Evolutionary conservation across 345 rosid species (phyloP).

Genomic region (Populus tremula): DNA sequence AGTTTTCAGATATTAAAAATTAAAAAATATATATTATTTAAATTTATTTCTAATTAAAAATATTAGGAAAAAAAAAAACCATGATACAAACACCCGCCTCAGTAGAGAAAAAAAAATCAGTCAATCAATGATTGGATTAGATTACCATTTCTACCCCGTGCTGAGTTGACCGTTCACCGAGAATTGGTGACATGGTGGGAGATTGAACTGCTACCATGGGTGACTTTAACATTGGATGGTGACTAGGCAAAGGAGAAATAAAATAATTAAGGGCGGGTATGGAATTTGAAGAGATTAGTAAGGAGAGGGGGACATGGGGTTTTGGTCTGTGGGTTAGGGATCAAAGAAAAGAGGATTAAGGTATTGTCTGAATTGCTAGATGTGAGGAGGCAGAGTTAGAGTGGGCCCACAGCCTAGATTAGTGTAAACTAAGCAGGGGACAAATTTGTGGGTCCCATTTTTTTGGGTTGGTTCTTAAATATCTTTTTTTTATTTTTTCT

Average conservation of each 20-base stretch:
- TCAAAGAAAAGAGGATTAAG: slow-evolving; percentile 24
- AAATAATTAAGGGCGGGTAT: background rate
- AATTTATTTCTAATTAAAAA: too few species aligned
- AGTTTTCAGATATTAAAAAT: too few species aligned
- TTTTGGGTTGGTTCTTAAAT: background rate
- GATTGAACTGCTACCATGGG: background rate
- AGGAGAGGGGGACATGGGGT: background rate
- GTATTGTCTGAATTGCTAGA: slow-evolving; percentile 25
- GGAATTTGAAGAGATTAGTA: background rate
- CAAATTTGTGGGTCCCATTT: slow-evolving; percentile 23
- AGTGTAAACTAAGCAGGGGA: slow-evolving; percentile 28
- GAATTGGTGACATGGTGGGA: background rate
- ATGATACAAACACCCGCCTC: too few species aligned
- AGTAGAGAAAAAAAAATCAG: too few species aligned
- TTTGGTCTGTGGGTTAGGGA: slow-evolving; percentile 43
- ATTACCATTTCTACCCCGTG: too few species aligned
- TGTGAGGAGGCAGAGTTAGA: slow-evolving; percentile 31
- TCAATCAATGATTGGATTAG: too few species aligned
- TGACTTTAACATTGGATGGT: background rate
- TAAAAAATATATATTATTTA: too few species aligned
- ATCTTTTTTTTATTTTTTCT: background rate
- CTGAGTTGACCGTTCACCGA: too few species aligned
- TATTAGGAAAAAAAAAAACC: too few species aligned
- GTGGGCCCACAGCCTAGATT: slow-evolving; percentile 23
- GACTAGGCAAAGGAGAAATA: background rate